phyloP scores from a whole-genome alignment of 2,329 filamentous ascomycete species.

The Clarireedia monteithiana region DNA sequence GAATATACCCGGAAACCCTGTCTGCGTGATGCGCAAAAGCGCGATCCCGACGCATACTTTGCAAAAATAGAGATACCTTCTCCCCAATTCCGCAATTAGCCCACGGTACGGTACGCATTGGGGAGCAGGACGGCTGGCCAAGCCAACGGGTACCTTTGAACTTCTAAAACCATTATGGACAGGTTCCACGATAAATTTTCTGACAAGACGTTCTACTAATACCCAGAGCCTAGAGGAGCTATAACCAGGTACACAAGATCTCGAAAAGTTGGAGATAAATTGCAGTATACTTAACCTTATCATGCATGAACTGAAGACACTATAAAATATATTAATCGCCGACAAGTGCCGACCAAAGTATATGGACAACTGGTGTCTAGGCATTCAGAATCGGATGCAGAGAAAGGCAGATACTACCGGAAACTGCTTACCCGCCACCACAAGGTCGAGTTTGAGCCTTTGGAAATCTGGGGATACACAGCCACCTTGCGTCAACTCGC shows the following conservation, averaged over 20 bases:
- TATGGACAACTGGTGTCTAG: neutral
- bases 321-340: conserved; percentile 13
- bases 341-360: conserved; percentile 6
- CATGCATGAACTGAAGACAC: conserved; percentile 6
- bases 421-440: conserved; percentile 1
- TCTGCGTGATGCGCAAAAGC: neutral
- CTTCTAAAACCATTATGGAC: neutral
- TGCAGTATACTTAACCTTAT: conserved; percentile 9
- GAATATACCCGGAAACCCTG: conserved; percentile 6
- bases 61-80: neutral
- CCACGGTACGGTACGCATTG: neutral
- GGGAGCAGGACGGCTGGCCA: neutral
- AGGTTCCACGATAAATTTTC: neutral
- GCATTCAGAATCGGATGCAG: neutral
- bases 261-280: conserved; percentile 9
- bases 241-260: conserved; percentile 13
- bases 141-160: neutral
- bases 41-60: neutral
- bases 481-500: conserved; percentile 3
- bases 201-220: neutral
- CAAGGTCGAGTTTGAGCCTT: conserved; percentile 1
- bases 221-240: conserved; percentile 5
- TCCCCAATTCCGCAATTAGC: neutral
- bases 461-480: conserved; percentile 9
- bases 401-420: conserved; percentile 9